Conservation (phyloP, 2,329 filamentous ascomycete species). For the Xylaria sp. region DNA sequence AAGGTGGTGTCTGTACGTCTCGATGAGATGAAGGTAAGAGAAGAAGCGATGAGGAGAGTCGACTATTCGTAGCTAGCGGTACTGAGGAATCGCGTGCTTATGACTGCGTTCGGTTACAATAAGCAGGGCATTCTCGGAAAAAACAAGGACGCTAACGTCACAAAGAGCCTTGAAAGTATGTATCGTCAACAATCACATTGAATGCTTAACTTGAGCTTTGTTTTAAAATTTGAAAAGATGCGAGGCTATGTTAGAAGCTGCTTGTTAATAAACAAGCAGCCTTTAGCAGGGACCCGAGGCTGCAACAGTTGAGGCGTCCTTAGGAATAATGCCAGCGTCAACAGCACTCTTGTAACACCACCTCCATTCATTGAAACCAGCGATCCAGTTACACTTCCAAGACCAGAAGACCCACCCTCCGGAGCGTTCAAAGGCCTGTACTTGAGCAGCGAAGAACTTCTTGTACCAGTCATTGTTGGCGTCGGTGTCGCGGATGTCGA, state of each 20-base stretch:
- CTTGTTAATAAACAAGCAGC: not conserved
- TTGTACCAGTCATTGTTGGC: conserved; percentile 62
- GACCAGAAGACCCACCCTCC: conserved; percentile 70
- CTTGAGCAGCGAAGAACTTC: conserved; percentile 68
- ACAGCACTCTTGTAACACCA: conserved; percentile 59
- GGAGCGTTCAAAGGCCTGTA: conserved; percentile 63
- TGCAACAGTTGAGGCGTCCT: conserved; percentile 41
- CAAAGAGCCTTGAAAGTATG: not conserved
- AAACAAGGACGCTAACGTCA: not conserved
- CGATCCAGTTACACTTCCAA: conserved; percentile 61
- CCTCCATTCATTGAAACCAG: conserved; percentile 58
- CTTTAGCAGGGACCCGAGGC: conserved; percentile 39
- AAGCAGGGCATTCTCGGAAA: not conserved
- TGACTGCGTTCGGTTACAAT: conserved; percentile 17
- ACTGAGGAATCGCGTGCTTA: not conserved
- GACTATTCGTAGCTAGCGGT: not conserved
- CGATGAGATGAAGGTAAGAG: not conserved
- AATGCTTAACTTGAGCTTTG: not conserved
- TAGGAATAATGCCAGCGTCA: conserved; percentile 44
- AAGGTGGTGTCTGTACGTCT: not conserved
- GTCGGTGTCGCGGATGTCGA: conserved; percentile 48
- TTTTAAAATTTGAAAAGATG: not conserved
- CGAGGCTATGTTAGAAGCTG: not conserved
- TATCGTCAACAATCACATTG: not conserved
- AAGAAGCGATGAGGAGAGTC: not conserved